Percentiles rank a stretch among this genome's conserved stretches.
These are phyloP conservation scores for Talaromyces sp. DNA, from an alignment of 2,329 filamentous ascomycete genomes.

Conservation along the genomic window DNA sequence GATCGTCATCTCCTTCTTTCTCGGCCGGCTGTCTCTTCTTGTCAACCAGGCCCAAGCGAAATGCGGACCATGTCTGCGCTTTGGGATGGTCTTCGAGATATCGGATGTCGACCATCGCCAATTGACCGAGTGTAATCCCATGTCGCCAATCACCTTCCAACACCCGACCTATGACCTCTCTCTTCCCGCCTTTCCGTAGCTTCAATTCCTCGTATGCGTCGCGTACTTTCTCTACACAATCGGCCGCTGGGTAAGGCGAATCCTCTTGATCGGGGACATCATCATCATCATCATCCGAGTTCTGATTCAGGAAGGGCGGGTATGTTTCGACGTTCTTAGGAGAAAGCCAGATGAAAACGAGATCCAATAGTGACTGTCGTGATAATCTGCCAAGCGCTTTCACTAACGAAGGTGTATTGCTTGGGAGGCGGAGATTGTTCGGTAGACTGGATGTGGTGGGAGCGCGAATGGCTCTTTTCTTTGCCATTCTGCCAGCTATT, in stretches of 20 bases:
- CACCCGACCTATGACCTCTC: constrained; percentile 54
- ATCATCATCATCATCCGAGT: constrained; percentile 32
- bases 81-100: constrained; percentile 53
- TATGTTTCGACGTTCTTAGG: constrained; percentile 59
- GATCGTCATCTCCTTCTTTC: constrained; percentile 28
- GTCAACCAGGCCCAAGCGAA: constrained; percentile 41
- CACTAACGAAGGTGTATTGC: constrained; percentile 60
- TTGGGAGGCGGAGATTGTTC: constrained; percentile 65
- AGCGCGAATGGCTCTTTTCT: constrained; percentile 42
- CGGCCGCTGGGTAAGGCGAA: constrained; percentile 66
- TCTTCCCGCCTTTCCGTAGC: constrained; percentile 50
- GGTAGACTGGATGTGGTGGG: constrained; percentile 69
- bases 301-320: constrained; percentile 54
- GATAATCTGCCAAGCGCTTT: constrained; percentile 68
- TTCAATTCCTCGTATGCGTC: constrained; percentile 61
- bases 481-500: constrained; percentile 26
- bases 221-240: constrained; percentile 63
- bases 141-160: constrained; percentile 56
- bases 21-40: constrained; percentile 21
- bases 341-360: constrained; percentile 75
- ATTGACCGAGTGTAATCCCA: constrained; percentile 53
- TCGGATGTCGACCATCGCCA: constrained; percentile 54
- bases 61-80: constrained; percentile 52
- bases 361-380: constrained; percentile 65
- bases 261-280: constrained; percentile 53